Base-by-base conservation (phyloP, 176 grass and related monocot genomes). In the Aegilops bicornis region DNA sequence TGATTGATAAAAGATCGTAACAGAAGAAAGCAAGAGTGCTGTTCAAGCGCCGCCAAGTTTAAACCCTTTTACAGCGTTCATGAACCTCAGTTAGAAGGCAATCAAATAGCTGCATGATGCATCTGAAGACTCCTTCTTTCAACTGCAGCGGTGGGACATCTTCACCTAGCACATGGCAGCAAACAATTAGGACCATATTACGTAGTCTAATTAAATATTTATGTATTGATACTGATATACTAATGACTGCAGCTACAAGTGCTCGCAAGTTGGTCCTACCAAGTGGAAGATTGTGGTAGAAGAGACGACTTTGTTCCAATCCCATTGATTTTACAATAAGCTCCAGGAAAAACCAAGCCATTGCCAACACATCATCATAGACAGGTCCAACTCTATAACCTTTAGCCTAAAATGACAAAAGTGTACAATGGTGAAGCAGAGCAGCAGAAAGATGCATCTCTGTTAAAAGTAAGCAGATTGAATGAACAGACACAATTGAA, bases 281-380 rank as follows among this genome's bases (percentile, higher is more conserved):
- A 83, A 91, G 89, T 52, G 97, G 94, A 92, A 99, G 90, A 80
- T 96, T 96, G 76, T 96, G 92, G 80, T 91, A 91, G 87, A 92
- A 99, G 62, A 96, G 94, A 82, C 90, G 85, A 77, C 90, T 96
- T 90, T 99, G 97, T 56, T 99, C 97, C 84, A 99, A 86, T 73
- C 93, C 92, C 94, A 96, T 96, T 88, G 97, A 99, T 88, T 99
- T 99, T 30, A 96, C 97, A 89, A 96, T 92, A 86, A 99, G 94
- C 88, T 99, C 97, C 90, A 99, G 85, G 86, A 99, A 99, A 88
- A 99, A 99, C 97, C 97, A 99, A 80, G 97, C 92, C 97, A 99
- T 99, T 86, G 97, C 94, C 90, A 99, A 87, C 14, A 99, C 97
- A 90, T 99, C 97, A 91, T 99, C 97, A 87, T 99, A 99, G 76